Base-by-base conservation (phyloP, 768 basidiomycete species). In the Mycena alexandri region DNA sequence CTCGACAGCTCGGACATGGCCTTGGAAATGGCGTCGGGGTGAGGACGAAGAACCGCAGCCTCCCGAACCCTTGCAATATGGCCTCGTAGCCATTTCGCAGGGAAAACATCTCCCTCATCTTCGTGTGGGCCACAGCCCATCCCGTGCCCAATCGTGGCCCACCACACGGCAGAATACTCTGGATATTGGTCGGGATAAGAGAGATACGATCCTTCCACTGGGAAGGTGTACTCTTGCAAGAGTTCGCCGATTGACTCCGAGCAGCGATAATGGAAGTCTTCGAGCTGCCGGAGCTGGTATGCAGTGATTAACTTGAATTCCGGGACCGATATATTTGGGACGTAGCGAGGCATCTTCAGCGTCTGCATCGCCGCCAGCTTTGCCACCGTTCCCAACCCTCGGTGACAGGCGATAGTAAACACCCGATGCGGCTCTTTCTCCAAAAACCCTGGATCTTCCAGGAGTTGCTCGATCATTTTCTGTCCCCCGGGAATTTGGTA, bases 401-500 rank as follows among this genome's bases (percentile, higher is more conserved):
- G 64, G 24, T 70, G 68, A 48, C 72, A 73, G 13, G 75, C 75
- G n/a, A 74, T 68, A 19, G 73, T 73, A 51, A 69, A 76, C 3
- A 73, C 67, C 19, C 73, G 72, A 17, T 73, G 61, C 16, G 68
- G 72, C 17, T 70, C 38, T 46, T 67, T 38, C 44, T 54, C 42
- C 33, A 72, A 57, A 22, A 69, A 51, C 5, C 19, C 17, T 8
- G 67, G 66, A 5, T 58, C 57, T 36, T 48, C 46, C 25, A 74
- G 67, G 5, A 68, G n/a, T 7, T 44, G 43, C 19, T 61, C 55
- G 14, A 75, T 24, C 17, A 55, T 17, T 52, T 75, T 68, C 58
- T 78, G 74, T 13, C 80, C 77, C 34, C 71, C 72, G 55, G 77
- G 74, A 73, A 81, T 76, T 38, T 77, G 74, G 74, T 78, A 82